Evolutionary conservation across 495 filamentous ascomycete genomes (phyloP).

Genomic region (Penicillium taxi): DNA sequence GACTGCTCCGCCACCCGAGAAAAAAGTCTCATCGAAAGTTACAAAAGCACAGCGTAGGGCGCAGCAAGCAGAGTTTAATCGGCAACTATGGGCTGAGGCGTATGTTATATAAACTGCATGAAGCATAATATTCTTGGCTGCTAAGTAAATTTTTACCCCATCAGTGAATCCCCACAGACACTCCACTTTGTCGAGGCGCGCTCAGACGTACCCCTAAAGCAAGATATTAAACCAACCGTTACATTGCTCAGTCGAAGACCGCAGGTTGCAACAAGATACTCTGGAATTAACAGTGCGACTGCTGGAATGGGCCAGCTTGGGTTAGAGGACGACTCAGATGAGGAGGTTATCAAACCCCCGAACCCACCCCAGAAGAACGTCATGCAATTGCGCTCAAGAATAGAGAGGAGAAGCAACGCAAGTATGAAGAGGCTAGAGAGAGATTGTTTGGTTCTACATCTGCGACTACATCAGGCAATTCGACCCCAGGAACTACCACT

Average conservation of each 20-base stretch:
- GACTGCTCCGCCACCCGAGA: slow-evolving; percentile 31
- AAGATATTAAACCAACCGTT: slow-evolving; percentile 75
- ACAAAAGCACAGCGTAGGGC: slow-evolving; percentile 71
- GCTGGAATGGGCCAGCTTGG: slow-evolving; percentile 51
- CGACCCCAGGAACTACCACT: slow-evolving; percentile 54
- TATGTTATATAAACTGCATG: slow-evolving; percentile 31
- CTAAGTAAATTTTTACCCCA: background rate
- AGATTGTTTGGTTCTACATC: slow-evolving; percentile 66
- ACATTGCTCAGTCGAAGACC: slow-evolving; percentile 82
- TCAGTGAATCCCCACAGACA: slow-evolving; percentile 53
- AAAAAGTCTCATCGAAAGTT: slow-evolving; percentile 46
- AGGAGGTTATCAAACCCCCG: slow-evolving; percentile 46
- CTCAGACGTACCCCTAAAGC: slow-evolving; percentile 59
- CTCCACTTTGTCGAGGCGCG: slow-evolving; percentile 65
- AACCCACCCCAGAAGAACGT: slow-evolving; percentile 62
- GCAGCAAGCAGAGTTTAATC: slow-evolving; percentile 72
- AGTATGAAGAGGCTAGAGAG: slow-evolving; percentile 77
- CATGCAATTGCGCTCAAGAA: slow-evolving; percentile 64
- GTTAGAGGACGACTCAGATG: slow-evolving; percentile 59
- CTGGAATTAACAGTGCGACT: slow-evolving; percentile 38
- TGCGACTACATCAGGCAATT: slow-evolving; percentile 39
- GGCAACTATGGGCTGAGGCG: slow-evolving; percentile 83
- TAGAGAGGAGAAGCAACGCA: slow-evolving; percentile 77
- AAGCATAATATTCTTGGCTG: background rate
- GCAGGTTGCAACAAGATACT: slow-evolving; percentile 32